Percentiles rank a stretch among this genome's conserved stretches.
phyloP scores from a whole-genome alignment of 2,329 filamentous ascomycete genomes.

The Fusarium sp. region DNA sequence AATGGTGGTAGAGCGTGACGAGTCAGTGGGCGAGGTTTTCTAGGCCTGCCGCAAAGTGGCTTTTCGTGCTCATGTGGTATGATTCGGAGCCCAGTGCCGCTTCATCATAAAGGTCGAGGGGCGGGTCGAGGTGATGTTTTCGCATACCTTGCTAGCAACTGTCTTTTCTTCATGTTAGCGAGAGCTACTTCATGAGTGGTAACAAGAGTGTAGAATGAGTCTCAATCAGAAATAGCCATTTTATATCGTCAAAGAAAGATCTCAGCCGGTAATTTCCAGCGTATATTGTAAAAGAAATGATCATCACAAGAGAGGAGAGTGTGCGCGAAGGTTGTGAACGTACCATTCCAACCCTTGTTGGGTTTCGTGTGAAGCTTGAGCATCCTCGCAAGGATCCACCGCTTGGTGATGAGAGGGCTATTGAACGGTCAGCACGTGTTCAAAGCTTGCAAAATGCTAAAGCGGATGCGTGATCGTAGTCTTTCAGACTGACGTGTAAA shows the following conservation, averaged over 20 bases:
- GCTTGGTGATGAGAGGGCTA: constrained; percentile 47
- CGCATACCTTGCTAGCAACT: constrained; percentile 55
- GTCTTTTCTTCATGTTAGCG: constrained; percentile 53
- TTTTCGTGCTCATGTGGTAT: constrained; percentile 80
- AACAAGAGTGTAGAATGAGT: constrained; percentile 27
- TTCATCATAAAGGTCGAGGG: constrained; percentile 76
- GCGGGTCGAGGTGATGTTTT: constrained; percentile 26
- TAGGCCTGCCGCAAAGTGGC: constrained; percentile 98
- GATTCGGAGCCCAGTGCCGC: constrained; percentile 97
- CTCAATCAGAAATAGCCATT: constrained; percentile 87
- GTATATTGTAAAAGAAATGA: constrained; percentile 76
- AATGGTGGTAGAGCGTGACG: constrained; percentile 27
- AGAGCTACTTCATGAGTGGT: constrained; percentile 13
- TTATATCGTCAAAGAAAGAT: constrained; percentile 82
- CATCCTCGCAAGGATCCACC: constrained; percentile 48
- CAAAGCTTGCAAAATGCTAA: constrained; percentile 21
- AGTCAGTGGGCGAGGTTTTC: constrained; percentile 99
- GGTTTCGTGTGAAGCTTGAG: constrained; percentile 16
- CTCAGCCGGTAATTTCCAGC: constrained; percentile 98
- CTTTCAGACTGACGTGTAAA: constrained; percentile 94
- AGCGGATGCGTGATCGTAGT: constrained; percentile 45
- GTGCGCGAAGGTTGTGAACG: constrained; percentile 32
- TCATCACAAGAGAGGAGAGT: constrained; percentile 63
- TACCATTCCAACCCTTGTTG: constrained; percentile 50
- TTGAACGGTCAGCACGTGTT: constrained; percentile 49